phyloP scores from a whole-genome alignment of 169 alveolate genomes.

The Babesia ovis region DNA sequence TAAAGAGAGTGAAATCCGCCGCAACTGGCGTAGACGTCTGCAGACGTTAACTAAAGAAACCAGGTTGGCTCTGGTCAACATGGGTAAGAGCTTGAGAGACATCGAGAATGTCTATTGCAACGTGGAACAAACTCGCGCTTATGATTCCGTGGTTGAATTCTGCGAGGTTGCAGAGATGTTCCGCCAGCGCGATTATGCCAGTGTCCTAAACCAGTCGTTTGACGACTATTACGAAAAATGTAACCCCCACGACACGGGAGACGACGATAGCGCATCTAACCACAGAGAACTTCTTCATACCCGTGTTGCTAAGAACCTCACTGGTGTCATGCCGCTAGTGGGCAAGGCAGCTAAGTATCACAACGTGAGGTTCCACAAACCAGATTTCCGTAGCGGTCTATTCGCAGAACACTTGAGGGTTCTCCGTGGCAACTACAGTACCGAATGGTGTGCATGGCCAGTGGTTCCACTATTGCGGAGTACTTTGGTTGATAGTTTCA shows the following conservation, averaged over 20 bases:
- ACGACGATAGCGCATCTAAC: slow-evolving; percentile 33
- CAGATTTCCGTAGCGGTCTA: slow-evolving; percentile 74
- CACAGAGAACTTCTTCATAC: slow-evolving; percentile 70
- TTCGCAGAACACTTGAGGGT: slow-evolving; percentile 46
- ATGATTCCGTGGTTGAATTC: slow-evolving; percentile 62
- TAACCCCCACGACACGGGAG: slow-evolving; percentile 53
- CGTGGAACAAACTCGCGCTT: slow-evolving; percentile 54
- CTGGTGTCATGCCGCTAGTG: slow-evolving; percentile 76
- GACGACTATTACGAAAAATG: slow-evolving; percentile 52
- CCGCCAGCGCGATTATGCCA: slow-evolving; percentile 34
- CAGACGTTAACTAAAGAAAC: slow-evolving; percentile 73
- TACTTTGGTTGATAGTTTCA: slow-evolving; percentile 29
- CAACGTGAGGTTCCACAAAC: slow-evolving; percentile 78
- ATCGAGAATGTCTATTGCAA: slow-evolving; percentile 47
- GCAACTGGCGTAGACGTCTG: slow-evolving; percentile 68
- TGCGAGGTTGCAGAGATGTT: slow-evolving; percentile 55
- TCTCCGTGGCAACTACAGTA: slow-evolving; percentile 55
- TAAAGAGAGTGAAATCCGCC: slow-evolving; percentile 54
- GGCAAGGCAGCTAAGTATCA: slow-evolving; percentile 75
- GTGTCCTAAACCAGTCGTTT: slow-evolving; percentile 62
- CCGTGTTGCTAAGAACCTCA: slow-evolving; percentile 71
- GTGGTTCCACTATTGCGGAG: slow-evolving; percentile 58
- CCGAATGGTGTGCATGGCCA: slow-evolving; percentile 68
- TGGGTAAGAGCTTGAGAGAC: slow-evolving; percentile 66
- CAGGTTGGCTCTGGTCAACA: slow-evolving; percentile 73